Evolutionary conservation across 2,329 filamentous ascomycete genomes (phyloP).

Genomic region (Calonectria multiphialidica): DNA sequence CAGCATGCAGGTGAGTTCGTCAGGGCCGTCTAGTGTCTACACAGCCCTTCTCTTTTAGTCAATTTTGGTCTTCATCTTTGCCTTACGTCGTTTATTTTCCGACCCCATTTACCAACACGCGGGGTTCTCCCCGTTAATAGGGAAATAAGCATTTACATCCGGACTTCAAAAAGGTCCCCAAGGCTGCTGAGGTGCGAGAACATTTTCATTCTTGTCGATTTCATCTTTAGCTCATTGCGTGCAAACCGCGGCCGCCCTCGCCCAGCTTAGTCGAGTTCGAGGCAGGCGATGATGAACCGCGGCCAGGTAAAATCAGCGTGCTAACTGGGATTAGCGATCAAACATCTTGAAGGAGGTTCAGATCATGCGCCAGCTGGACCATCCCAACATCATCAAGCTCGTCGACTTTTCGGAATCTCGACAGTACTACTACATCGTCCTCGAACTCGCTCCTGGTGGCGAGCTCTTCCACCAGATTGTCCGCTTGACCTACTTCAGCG

Average conservation of each 20-base stretch:
- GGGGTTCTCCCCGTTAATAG: constrained; percentile 67
- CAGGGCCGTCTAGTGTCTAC: constrained; percentile 37
- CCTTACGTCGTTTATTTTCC: constrained; percentile 33
- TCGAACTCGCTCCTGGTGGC: constrained; percentile 94
- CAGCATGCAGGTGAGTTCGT: constrained; percentile 89
- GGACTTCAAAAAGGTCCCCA: constrained; percentile 94
- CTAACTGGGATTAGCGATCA: constrained; percentile 74
- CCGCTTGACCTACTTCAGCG: constrained; percentile 97
- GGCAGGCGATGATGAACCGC: constrained; percentile 32
- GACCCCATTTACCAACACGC: constrained; percentile 66
- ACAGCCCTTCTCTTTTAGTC: constrained; percentile 39
- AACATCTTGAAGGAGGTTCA: constrained; percentile 99
- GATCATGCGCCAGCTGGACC: constrained; percentile 97
- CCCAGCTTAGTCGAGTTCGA: constrained; percentile 37
- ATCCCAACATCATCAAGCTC: constrained; percentile 95
- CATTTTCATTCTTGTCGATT: constrained; percentile 49
- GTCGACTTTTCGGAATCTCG: constrained; percentile 93
- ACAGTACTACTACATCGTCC: constrained; percentile 97
- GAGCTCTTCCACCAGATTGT: constrained; percentile 99
- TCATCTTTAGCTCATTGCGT: constrained; percentile 9
- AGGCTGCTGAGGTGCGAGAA: constrained; percentile 95
- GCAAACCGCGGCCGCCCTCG: constrained; percentile 33
- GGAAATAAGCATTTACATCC: constrained; percentile 93
- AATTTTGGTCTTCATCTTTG: constrained; percentile 17
- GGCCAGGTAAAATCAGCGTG: constrained; percentile 29